Evolutionary conservation across 2,329 filamentous ascomycete species (phyloP).

Genomic region (Cladosporium velox): DNA sequence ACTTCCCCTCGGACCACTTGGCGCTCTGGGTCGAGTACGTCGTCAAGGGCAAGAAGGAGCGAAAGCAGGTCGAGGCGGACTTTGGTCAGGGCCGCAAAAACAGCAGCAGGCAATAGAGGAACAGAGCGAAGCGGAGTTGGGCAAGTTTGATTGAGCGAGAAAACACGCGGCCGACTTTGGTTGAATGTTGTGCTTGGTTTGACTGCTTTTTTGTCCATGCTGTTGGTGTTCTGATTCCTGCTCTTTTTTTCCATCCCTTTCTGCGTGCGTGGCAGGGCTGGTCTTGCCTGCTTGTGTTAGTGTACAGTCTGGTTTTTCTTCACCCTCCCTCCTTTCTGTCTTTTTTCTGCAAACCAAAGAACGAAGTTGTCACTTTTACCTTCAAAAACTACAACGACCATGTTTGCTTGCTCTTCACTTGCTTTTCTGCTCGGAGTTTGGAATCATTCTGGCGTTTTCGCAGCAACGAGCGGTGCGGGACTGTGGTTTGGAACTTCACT

Average conservation of each 20-base stretch:
- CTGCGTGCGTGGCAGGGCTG: background rate
- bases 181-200: conserved; percentile 4
- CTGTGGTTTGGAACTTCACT: background rate
- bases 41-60: conserved; percentile 81
- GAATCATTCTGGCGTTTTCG: background rate
- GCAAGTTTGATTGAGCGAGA: background rate
- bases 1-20: conserved; percentile 91
- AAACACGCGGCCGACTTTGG: background rate
- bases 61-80: conserved; percentile 40
- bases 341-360: conserved; percentile 1
- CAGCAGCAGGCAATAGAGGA: conserved; percentile 13
- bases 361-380: background rate
- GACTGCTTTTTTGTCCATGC: background rate
- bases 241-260: background rate
- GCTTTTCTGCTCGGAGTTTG: background rate
- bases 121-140: background rate
- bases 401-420: background rate
- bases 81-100: conserved; percentile 31
- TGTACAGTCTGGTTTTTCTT: conserved; percentile 7
- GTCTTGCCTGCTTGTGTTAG: conserved; percentile 4
- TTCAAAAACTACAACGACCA: background rate
- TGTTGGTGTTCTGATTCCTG: background rate
- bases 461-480: background rate
- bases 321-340: background rate
- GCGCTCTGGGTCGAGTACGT: conserved; percentile 87